Percentiles rank a stretch among this genome's conserved stretches.
These are phyloP conservation scores for Gossypium thurberi DNA, from an alignment of 345 rosid genomes.

Conservation along the genomic window DNA sequence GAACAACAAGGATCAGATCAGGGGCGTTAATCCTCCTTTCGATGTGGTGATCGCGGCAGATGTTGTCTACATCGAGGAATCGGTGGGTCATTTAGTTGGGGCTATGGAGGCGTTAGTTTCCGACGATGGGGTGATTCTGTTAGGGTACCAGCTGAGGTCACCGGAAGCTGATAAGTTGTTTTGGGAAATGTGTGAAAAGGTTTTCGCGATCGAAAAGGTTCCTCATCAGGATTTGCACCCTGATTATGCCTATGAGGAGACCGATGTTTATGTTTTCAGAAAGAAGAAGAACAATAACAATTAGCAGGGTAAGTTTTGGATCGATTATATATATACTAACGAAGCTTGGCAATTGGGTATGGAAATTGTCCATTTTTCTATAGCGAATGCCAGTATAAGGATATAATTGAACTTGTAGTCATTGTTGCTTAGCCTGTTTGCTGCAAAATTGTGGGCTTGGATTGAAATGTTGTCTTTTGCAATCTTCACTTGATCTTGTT, in stretches of 20 bases:
- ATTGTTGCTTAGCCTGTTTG: too few relatives aligned
- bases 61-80: neutral
- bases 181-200: slow-evolving; percentile 66
- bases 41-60: neutral
- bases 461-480: too few relatives aligned
- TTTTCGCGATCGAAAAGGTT: slow-evolving; percentile 66
- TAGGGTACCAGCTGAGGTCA: neutral
- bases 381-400: too few relatives aligned
- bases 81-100: neutral
- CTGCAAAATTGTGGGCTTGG: too few relatives aligned
- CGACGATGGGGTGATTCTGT: neutral
- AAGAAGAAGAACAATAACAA: slow-evolving; percentile 35
- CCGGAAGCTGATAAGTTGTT: slow-evolving; percentile 79
- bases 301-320: neutral
- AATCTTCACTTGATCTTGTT: too few relatives aligned
- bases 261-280: slow-evolving; percentile 68
- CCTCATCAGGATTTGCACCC: slow-evolving; percentile 79
- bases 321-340: too few relatives aligned
- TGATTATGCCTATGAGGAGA: slow-evolving; percentile 72
- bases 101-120: neutral
- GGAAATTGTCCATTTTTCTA: too few relatives aligned
- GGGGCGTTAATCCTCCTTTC: neutral
- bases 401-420: too few relatives aligned
- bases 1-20: slow-evolving; percentile 1
- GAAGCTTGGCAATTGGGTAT: too few relatives aligned